A percentile compares a stretch with the other conserved stretches of the same genome.
These are phyloP conservation scores for Umbelopsis sp. DNA, from an alignment of 192 early-diverging fungal species.

Conservation along the genomic window DNA sequence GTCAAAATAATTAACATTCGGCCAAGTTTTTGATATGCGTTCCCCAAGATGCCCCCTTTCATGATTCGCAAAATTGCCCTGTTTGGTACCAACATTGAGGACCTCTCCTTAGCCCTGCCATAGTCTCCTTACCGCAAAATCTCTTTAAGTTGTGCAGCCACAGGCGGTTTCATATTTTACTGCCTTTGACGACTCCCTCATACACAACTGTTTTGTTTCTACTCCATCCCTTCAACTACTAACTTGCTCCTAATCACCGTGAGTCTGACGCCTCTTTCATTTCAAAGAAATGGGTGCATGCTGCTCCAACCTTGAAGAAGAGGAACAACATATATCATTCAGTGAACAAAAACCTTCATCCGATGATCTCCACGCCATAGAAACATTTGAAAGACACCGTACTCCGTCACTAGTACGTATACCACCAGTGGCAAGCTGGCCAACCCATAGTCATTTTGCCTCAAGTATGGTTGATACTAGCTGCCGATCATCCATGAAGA, in stretches of 20 bases:
- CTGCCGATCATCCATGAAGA: constrained; percentile 6
- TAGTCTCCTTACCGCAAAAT: neutral
- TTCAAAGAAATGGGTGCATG: neutral
- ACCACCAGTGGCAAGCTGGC: constrained; percentile 14
- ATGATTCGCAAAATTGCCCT: too few species aligned
- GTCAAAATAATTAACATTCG: too few species aligned
- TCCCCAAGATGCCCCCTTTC: too few species aligned
- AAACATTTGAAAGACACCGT: neutral
- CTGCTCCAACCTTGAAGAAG: neutral
- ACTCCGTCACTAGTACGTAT: neutral
- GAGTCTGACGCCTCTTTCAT: too few species aligned
- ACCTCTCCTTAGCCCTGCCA: too few species aligned
- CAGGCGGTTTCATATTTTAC: neutral
- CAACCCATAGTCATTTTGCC: neutral
- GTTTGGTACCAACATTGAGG: too few species aligned
- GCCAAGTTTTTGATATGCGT: too few species aligned
- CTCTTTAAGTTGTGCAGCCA: neutral
- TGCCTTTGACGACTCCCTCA: neutral
- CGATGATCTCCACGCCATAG: too few species aligned
- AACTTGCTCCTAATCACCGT: neutral
- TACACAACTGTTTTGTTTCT: neutral
- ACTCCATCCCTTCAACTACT: neutral
- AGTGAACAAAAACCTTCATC: too few species aligned
- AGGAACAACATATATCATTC: neutral
- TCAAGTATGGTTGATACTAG: neutral